Evolutionary conservation across 2,329 filamentous ascomycete species (phyloP), one percentile per base, ranked within the genome.

Genomic region (Microcyclosporella mali): DNA sequence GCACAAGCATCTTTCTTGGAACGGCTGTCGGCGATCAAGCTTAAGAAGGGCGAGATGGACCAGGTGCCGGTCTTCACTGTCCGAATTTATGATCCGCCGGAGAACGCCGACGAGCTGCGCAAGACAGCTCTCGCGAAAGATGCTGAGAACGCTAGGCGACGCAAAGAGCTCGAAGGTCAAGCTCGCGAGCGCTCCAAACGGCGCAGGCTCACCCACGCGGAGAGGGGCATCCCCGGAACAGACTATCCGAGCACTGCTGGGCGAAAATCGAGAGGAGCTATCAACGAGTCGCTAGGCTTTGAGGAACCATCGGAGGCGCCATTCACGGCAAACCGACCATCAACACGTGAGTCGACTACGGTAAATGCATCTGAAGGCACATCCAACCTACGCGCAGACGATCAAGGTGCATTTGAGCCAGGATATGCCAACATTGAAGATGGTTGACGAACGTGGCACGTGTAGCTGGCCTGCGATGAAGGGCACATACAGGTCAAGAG

Each of bases 11-110:
- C 57, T 19, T 72, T 72, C 46, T 55, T 72, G 2, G 61, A 64
- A 35, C 59, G 55, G 15, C 44, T 70, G 12, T 67, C 68, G 16
- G 57, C 61, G 12, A 62, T 65, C 21, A 71, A 71, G 47, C 59
- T 59, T 3, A 62, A 61, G 43, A 62, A 64, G 42, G 68, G 68
- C 29, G 68, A 71, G 28, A 52, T 46, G 1, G 62, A 65, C 42
- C 49, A 48, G 3, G 53, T 65, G 11, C 60, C 61, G 7, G 42
- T 60, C 27, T 47, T 52, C 35, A 51, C 46, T 21, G 49, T 63
- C 40, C 55, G 49, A 41, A 37, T 45, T 17, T 58, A 60, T 32
- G 43, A 41, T 9, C 37, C 43, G n/a, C 56, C 56, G 1, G 25
- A 40, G 10, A 54, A 55, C 34, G 42, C 47, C 36, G 52, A 49